Evolutionary conservation across 1,284 basidiomycete species (phyloP), one percentile per base, ranked within the genome.

Genomic region (Cystobasidiaceae sp.): DNA sequence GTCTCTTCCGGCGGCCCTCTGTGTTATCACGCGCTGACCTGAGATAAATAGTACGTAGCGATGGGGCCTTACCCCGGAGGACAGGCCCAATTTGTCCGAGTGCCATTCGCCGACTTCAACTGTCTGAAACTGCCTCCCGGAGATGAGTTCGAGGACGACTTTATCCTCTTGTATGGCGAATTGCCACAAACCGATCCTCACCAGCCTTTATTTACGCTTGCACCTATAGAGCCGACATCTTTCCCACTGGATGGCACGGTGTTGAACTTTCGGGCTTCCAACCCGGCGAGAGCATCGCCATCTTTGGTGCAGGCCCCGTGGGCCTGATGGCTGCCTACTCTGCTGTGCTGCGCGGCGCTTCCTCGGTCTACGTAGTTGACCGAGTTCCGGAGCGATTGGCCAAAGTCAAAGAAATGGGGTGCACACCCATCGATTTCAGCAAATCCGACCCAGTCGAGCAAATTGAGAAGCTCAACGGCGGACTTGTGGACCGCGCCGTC

Each of bases 31-130:
- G n/a, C n/a, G n/a, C n/a, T n/a, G n/a, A n/a, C n/a, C n/a, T n/a
- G n/a, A n/a, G n/a, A n/a, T n/a, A n/a, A n/a, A n/a, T n/a, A 11
- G 15, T 81, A 82, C 71, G 80, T 82, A 8, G 76, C 80, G 4
- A 82, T 82, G 81, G 81, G 81, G 1, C 81, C 81, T 1, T 82
- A 82, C 71, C 21, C n/a, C n/a, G 82, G 81, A 17, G 81, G 81
- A 4, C 82, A 82, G 74, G 81, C 82, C 78, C 81, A 83, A 80
- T 82, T 79, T 70, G 76, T 83, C 46, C 77, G 79, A 19, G 81
- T 83, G 7, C 82, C 82, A 1, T 83, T 80, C 69, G 82, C 81
- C 17, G 81, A 83, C 68, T 82, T 81, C 75, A 82, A 82, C 67
- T 81, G 80, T 4, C 74, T 83, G 21, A 78, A 78, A 52, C 77